Base-by-base conservation (phyloP, 2,329 filamentous ascomycete genomes). In the Aspergillus ochraceoroseus region DNA sequence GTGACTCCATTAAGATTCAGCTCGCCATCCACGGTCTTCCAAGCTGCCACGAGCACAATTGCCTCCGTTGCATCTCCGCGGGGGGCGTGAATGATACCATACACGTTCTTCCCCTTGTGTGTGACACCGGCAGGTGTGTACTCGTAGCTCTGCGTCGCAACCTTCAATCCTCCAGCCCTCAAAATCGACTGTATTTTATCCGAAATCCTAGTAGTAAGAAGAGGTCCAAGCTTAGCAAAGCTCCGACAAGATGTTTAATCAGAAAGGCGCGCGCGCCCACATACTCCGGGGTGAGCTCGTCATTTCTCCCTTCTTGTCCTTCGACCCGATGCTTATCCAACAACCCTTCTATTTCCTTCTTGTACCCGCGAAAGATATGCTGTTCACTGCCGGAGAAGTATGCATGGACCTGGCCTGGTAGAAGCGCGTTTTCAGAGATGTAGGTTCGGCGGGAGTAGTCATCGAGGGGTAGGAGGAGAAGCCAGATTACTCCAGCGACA, bases 311-410 rank as follows among this genome's bases (percentile, higher is more conserved):
- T 12, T 37, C 47, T 12, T 30, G 30, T 9, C 33, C 44, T 12
- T 49, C 38, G 2, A 23, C 39, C 14, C 38, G 36, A 11, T 47
- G 48, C 28, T 54, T 49, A 12, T 53, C 43, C 18, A 65, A 34
- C 58, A 56, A 59, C 6, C 68, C 73, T 52, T 85, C 79, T 35
- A 95, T 73, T 68, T 96, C 92, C 58, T 87, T 82, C 57, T 84
- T 80, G 64, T 94, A 96, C 5, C 87, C 92, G 32, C 88, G 78
- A 59, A 96, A 89, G 50, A 96, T 79, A 64, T 95, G 85, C 70
- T 96, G 89, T 62, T 98, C 92, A 64, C 87, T 95, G 12, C 92
- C 92, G 5, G 86, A 83, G 61, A 98, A 98, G 66, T 98, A 98
- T 1, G 92, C 95, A 68, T 96, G 90, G 6, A 96, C 92, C 66